phyloP scores from a whole-genome alignment of 768 basidiomycete species.

The Pleurotus citrinopileatus region DNA sequence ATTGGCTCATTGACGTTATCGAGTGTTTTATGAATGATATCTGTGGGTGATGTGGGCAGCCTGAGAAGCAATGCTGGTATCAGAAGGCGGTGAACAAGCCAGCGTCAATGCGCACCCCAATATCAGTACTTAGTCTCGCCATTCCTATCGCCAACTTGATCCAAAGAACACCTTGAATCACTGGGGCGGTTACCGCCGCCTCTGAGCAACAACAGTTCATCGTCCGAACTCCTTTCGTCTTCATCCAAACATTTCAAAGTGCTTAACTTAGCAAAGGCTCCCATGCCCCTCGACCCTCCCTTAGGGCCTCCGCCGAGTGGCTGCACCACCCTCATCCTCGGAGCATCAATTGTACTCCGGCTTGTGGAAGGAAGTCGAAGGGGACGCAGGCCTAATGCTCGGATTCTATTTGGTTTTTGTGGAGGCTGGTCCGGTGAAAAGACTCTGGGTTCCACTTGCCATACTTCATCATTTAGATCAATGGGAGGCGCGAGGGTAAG shows the following conservation, averaged over 20 bases:
- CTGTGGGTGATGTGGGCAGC: too few relatives aligned
- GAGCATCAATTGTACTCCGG: not conserved
- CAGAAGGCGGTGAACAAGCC: too few relatives aligned
- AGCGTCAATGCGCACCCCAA: too few relatives aligned
- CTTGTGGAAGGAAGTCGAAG: not conserved
- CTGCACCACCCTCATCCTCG: constrained; percentile 1
- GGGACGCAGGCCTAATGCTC: not conserved
- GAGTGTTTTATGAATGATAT: too few relatives aligned
- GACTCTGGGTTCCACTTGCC: constrained; percentile 8
- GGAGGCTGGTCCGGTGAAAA: not conserved
- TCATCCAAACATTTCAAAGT: not conserved
- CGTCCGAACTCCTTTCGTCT: constrained; percentile 1
- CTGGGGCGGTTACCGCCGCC: not conserved
- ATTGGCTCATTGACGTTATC: too few relatives aligned
- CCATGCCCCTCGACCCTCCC: constrained; percentile 4
- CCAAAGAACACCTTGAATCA: too few relatives aligned
- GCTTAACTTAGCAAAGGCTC: not conserved
- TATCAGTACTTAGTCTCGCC: too few relatives aligned
- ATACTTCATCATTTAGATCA: not conserved
- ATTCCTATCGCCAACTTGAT: too few relatives aligned
- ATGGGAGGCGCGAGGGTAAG: constrained; percentile 3
- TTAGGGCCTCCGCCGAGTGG: not conserved
- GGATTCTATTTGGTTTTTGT: not conserved
- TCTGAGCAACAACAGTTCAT: constrained; percentile 2
- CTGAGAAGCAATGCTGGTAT: too few relatives aligned